Base-by-base conservation (phyloP, 2,329 filamentous ascomycete genomes). In the Colletotrichum plurivorum region DNA sequence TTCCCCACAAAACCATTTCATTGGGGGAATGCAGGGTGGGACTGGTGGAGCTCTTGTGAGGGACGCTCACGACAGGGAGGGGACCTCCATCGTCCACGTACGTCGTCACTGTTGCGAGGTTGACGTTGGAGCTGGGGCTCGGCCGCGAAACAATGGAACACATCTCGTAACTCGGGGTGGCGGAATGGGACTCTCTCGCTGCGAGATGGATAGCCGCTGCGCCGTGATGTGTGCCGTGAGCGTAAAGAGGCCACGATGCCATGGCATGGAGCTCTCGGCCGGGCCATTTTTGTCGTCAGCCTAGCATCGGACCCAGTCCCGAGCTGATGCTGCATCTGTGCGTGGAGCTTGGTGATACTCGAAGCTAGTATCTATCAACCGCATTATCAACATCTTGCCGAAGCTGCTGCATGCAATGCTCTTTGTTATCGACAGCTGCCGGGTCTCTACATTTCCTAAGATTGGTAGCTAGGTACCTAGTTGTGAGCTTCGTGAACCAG, bases 1-100 rank as follows among this genome's bases (percentile, higher is more conserved):
- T 76, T 74, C 74, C 73, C 76, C 74, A 76, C 75, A 75, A 68
- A 71, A 61, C 51, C 61, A 71, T 71, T 71, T 71, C 66, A 71
- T 71, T 71, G 69, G 69, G 69, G 69, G 63, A 69, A 61, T 61
- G 55, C 45, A 69, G 62, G 67, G 62, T 69, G 63, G 67, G 56
- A 67, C 62, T 9, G 45, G 63, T 56, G 67, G 67, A 45, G 36
- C 36, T 36, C 18, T 56, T 67, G 43, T 55, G 56, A 69, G 62
- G 62, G 63, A 69, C 45, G 8, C 31, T 36, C 31, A 36, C 8
- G 62, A 43, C 56, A 69, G 67, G 67, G 67, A 69, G 51, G 41
- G 20, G 45, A 25, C 22, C 22, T 25, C 22, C 22, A 46, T 18
- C 6, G 45, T 46, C 45, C 45, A 46, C 9, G 45, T 18, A 61